Conservation (phyloP, 305 asterid species). For the Caryopteris hybrid region DNA sequence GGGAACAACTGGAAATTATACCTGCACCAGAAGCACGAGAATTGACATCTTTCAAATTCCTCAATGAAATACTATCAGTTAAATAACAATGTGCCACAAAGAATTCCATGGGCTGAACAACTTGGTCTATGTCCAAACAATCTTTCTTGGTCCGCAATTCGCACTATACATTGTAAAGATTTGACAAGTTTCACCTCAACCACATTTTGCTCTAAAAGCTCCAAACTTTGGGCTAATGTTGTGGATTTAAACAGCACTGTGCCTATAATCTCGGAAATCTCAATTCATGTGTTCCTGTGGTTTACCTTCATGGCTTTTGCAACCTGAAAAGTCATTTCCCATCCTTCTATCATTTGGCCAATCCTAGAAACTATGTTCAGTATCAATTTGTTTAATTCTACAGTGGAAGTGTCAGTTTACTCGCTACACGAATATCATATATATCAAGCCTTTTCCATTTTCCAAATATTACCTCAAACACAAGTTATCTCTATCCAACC, state of each 20-base stretch:
- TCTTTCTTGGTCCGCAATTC: background rate
- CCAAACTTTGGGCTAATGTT: background rate
- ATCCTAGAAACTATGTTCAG: background rate
- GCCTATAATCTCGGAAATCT: background rate
- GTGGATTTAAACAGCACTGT: background rate
- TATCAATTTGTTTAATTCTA: background rate
- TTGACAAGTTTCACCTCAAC: background rate
- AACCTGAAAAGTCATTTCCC: background rate
- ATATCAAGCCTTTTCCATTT: background rate
- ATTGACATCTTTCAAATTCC: background rate
- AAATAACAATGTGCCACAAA: background rate
- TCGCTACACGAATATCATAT: background rate
- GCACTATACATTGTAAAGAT: background rate
- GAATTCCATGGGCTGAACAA: background rate
- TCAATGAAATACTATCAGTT: background rate
- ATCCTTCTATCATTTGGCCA: background rate
- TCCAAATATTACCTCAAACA: background rate
- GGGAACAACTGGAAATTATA: constrained; percentile 95
- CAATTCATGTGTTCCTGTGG: background rate
- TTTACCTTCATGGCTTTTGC: background rate
- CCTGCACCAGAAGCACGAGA: constrained; percentile 42
- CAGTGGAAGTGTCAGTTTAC: background rate
- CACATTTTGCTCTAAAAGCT: background rate
- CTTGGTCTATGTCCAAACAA: background rate
- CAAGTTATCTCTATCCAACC: background rate